Conservation (phyloP, 2,329 filamentous ascomycete genomes). For the Metarhizium humberi region DNA sequence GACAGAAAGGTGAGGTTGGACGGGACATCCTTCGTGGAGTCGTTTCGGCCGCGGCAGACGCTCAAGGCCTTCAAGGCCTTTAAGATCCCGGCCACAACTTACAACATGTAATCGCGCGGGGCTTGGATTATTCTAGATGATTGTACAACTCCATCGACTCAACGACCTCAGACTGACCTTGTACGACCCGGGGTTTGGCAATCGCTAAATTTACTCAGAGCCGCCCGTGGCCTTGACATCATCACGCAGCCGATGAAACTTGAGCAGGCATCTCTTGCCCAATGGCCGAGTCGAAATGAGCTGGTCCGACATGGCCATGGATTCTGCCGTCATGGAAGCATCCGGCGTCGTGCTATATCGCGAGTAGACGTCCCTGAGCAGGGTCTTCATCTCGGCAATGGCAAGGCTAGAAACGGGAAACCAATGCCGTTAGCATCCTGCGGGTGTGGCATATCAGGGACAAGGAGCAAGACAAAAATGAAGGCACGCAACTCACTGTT, state of each 20-base stretch:
- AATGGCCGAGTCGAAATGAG: constrained; percentile 56
- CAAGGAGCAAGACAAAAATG: neutral
- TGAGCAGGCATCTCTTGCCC: constrained; percentile 49
- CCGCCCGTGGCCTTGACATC: neutral
- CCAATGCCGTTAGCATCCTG: constrained; percentile 5
- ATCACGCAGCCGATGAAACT: constrained; percentile 28
- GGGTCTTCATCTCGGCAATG: constrained; percentile 57
- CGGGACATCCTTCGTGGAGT: no score
- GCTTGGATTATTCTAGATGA: no score
- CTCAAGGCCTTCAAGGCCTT: no score
- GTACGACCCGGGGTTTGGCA: no score
- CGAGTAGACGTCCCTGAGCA: constrained; percentile 54
- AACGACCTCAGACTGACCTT: no score
- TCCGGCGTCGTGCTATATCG: constrained; percentile 47
- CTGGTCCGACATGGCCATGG: constrained; percentile 59
- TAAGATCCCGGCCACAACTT: no score
- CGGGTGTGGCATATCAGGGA: neutral
- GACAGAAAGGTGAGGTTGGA: no score
- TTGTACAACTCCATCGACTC: no score
- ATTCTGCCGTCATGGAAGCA: constrained; percentile 38
- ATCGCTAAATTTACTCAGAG: neutral
- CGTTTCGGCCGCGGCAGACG: no score
- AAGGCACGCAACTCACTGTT: constrained; percentile 44
- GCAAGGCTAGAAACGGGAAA: constrained; percentile 34
- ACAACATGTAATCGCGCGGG: no score